phyloP scores from a whole-genome alignment of 345 rosid species.

The Eucalyptus tenuipes region DNA sequence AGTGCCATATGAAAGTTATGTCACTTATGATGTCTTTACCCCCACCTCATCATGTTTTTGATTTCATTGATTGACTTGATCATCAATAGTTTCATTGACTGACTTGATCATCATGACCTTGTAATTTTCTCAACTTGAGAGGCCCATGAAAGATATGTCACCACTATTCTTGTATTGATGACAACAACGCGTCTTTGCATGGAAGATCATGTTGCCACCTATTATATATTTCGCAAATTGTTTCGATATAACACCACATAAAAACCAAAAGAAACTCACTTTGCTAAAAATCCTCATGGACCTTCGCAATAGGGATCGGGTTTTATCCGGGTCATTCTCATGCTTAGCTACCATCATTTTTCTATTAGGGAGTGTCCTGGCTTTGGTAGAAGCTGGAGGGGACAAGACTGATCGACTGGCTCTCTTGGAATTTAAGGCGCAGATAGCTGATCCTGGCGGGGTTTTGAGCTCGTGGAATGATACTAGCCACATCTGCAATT shows the following conservation, averaged over 20 bases:
- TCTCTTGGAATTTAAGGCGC: neutral
- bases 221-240: too few relatives aligned
- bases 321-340: neutral
- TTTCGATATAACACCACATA: too few relatives aligned
- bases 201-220: too few relatives aligned
- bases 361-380: neutral
- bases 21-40: too few relatives aligned
- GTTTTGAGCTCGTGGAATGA: neutral
- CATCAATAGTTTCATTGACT: neutral
- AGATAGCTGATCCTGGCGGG: fast-evolving
- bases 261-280: too few relatives aligned
- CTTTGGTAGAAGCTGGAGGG: neutral
- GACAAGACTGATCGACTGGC: neutral
- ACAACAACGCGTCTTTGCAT: too few relatives aligned
- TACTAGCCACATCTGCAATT: neutral
- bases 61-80: neutral
- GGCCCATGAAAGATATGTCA: too few relatives aligned
- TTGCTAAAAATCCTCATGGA: too few relatives aligned
- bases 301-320: neutral
- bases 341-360: neutral
- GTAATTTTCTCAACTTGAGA: too few relatives aligned
- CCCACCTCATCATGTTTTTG: too few relatives aligned
- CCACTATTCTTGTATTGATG: too few relatives aligned
- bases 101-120: neutral
- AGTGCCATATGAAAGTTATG: too few relatives aligned